phyloP scores from a whole-genome alignment of 2,329 filamentous ascomycete genomes.

The Ceratocystis harringtonii region DNA sequence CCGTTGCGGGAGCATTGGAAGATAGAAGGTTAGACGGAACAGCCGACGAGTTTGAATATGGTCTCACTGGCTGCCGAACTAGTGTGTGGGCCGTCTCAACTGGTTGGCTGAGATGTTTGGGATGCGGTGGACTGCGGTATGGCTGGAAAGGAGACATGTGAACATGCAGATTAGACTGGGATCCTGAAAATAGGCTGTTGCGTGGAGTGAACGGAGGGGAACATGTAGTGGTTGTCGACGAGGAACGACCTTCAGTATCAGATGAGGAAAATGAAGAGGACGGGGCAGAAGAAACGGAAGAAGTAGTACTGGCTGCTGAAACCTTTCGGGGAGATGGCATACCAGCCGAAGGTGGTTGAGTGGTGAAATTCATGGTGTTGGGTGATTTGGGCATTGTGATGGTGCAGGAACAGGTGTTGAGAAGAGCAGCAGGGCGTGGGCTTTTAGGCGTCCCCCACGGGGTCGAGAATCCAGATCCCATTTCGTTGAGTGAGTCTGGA shows the following conservation, averaged over 20 bases:
- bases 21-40: background rate
- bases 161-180: conserved; percentile 9
- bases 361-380: background rate
- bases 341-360: background rate
- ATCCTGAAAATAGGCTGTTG: conserved; percentile 2
- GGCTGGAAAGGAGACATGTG: conserved; percentile 8
- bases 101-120: conserved; percentile 13
- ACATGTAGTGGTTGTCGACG: background rate
- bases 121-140: conserved; percentile 3
- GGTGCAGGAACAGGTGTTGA: background rate
- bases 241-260: background rate
- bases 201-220: background rate
- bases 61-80: background rate
- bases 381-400: background rate
- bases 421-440: background rate
- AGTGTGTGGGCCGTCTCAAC: conserved; percentile 1
- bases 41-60: conserved; percentile 4
- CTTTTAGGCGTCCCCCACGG: background rate
- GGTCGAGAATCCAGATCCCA: background rate
- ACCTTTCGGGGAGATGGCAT: background rate
- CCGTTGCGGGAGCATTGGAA: background rate
- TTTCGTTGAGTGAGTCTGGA: conserved; percentile 1
- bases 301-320: background rate
- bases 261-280: background rate
- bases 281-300: background rate